Conservation (phyloP, 352 stramenopile genomes). For the Phytopythium litorale region DNA sequence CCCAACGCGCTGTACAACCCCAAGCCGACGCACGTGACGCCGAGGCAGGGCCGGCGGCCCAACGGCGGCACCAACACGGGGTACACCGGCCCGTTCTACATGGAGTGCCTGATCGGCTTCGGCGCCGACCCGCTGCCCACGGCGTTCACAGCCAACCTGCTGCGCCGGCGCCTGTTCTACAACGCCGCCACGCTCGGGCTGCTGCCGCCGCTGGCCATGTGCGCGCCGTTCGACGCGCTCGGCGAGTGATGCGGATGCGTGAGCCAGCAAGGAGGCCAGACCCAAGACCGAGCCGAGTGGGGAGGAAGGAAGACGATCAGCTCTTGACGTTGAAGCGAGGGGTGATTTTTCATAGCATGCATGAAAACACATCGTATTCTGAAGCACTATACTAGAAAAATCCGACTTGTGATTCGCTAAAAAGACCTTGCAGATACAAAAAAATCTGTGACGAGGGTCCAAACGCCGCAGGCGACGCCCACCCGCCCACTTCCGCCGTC, state of each 20-base stretch:
- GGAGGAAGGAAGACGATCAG: too few species aligned
- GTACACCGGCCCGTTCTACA: conserved; percentile 9
- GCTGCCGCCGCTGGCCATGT: not conserved
- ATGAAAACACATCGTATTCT: too few species aligned
- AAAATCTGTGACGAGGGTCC: too few species aligned
- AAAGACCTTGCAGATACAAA: too few species aligned
- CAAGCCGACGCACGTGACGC: conserved; percentile 49
- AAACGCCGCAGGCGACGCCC: too few species aligned
- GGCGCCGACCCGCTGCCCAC: conserved; percentile 34
- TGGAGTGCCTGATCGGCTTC: conserved; percentile 47
- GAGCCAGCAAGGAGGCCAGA: too few species aligned
- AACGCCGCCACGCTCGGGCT: not conserved
- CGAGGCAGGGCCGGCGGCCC: conserved; percentile 26
- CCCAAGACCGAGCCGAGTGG: too few species aligned
- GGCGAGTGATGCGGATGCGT: not conserved
- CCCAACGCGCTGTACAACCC: conserved; percentile 40
- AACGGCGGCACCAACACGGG: conserved; percentile 7
- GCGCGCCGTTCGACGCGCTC: not conserved
- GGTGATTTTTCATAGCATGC: too few species aligned
- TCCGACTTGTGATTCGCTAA: too few species aligned
- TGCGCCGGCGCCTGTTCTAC: conserved; percentile 35
- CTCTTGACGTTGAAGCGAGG: too few species aligned
- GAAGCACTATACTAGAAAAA: too few species aligned
- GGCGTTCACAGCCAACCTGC: conserved; percentile 25
- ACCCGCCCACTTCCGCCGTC: too few species aligned